A percentile compares a stretch with the other conserved stretches of the same genome.
Conservation (phyloP, 768 basidiomycete species). For the Sutorius australiensis region DNA sequence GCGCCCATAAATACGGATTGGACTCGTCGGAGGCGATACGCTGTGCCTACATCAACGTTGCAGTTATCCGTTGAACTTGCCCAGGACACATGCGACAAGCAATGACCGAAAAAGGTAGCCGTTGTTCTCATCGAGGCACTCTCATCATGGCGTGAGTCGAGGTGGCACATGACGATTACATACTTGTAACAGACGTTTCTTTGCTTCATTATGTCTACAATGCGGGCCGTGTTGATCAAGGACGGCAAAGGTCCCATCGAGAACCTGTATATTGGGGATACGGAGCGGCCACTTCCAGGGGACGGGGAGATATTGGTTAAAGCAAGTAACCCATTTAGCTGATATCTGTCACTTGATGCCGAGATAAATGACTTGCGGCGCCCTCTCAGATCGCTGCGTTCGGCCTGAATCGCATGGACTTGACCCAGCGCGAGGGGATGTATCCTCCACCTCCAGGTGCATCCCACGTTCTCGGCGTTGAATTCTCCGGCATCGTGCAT, state of each 20-base stretch:
- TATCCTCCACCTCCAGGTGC: constrained; percentile 79
- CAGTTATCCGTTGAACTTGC: no score
- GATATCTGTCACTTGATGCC: background rate
- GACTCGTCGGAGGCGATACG: no score
- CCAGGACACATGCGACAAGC: background rate
- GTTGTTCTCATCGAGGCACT: no score
- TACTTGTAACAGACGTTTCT: background rate
- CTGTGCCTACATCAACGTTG: no score
- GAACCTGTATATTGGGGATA: constrained; percentile 74
- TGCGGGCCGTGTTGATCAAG: constrained; percentile 81
- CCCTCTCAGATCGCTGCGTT: constrained; percentile 65
- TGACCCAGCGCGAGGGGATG: constrained; percentile 63
- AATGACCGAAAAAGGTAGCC: background rate
- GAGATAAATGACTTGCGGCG: background rate
- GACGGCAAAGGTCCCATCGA: constrained; percentile 71
- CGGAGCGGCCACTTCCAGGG: constrained; percentile 54
- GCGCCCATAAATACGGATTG: background rate
- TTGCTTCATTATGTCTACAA: constrained; percentile 30
- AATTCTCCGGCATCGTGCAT: constrained; percentile 71
- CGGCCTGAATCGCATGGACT: constrained; percentile 88
- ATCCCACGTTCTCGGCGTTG: constrained; percentile 77
- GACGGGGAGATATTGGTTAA: constrained; percentile 74
- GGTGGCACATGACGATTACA: background rate
- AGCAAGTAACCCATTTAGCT: constrained; percentile 37
- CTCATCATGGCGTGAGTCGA: no score